phyloP scores from a whole-genome alignment of 176 grass and related monocot genomes.

The Puya raimondii region DNA sequence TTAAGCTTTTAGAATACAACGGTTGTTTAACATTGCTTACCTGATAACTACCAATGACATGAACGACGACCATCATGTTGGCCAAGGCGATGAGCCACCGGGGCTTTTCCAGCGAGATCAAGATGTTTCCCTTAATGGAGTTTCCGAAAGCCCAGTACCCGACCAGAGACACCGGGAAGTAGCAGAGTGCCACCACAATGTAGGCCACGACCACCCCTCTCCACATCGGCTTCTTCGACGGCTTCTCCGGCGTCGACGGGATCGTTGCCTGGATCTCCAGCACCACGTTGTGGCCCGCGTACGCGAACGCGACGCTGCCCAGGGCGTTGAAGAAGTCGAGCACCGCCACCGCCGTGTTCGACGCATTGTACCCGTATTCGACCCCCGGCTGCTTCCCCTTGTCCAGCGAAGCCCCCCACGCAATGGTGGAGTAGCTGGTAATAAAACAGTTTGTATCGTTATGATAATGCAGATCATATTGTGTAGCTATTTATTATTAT shows the following conservation, averaged over 20 bases:
- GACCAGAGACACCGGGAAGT: slow-evolving; percentile 77
- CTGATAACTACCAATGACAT: slow-evolving; percentile 90
- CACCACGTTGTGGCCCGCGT: slow-evolving; percentile 81
- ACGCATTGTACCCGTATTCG: slow-evolving; percentile 32
- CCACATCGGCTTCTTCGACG: slow-evolving; percentile 97
- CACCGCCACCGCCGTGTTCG: slow-evolving; percentile 44
- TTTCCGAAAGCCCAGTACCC: slow-evolving; percentile 81
- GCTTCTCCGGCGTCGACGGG: slow-evolving; percentile 63
- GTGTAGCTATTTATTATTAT: too few species aligned
- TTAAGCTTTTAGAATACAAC: too few species aligned
- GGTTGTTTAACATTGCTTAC: too few species aligned
- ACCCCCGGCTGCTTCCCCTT: slow-evolving; percentile 51
- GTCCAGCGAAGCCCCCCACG: slow-evolving; percentile 64
- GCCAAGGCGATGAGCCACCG: slow-evolving; percentile 78
- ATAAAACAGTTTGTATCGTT: neutral
- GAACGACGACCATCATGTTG: slow-evolving; percentile 88
- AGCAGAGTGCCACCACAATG: slow-evolving; percentile 73
- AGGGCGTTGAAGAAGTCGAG: slow-evolving; percentile 67
- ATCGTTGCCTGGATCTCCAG: slow-evolving; percentile 94
- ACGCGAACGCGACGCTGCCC: slow-evolving; percentile 67
- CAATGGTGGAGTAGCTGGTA: slow-evolving; percentile 76
- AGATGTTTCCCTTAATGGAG: slow-evolving; percentile 36
- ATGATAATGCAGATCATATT: too few species aligned
- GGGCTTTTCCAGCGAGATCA: slow-evolving; percentile 45
- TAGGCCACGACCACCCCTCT: slow-evolving; percentile 84